Conservation (phyloP, 306 rosid species). For the Vigna unguiculata region DNA sequence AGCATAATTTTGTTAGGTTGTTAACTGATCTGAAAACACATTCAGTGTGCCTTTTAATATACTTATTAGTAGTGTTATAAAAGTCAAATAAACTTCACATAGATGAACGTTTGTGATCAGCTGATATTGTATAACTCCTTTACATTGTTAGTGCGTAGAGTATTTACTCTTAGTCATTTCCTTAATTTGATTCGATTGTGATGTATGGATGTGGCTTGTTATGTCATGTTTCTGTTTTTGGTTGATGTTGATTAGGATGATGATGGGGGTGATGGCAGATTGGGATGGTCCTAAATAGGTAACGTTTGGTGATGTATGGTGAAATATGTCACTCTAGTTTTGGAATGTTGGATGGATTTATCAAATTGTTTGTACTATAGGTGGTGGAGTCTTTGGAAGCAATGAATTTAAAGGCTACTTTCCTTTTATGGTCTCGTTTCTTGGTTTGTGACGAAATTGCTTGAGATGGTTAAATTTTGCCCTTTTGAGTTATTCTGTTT, state of each 20-base stretch:
- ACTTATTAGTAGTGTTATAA: not conserved
- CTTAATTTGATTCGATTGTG: conserved; percentile 11
- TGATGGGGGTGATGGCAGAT: conserved; percentile 14
- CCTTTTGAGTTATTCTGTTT: conserved; percentile 11
- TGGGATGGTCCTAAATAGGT: conserved; percentile 1
- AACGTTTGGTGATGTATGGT: conserved; percentile 26
- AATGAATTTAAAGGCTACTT: conserved; percentile 32
- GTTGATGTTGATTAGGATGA: conserved; percentile 33
- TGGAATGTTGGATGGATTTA: conserved; percentile 27
- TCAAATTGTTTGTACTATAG: conserved; percentile 28
- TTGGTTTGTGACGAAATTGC: conserved; percentile 38
- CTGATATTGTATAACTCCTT: not conserved
- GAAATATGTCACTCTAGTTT: conserved; percentile 15
- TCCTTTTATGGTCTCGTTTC: conserved; percentile 35
- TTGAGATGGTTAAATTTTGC: conserved; percentile 36
- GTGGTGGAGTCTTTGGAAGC: not conserved
- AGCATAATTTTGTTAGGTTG: no score
- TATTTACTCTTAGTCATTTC: not conserved
- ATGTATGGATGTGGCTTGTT: not conserved
- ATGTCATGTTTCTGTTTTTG: not conserved
- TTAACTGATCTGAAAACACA: not conserved
- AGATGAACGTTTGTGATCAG: not conserved
- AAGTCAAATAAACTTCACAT: not conserved
- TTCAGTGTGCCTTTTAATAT: not conserved
- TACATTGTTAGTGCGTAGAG: not conserved